Conservation (phyloP, 2,329 filamentous ascomycete species). For the Tolypocladium pustulatum region DNA sequence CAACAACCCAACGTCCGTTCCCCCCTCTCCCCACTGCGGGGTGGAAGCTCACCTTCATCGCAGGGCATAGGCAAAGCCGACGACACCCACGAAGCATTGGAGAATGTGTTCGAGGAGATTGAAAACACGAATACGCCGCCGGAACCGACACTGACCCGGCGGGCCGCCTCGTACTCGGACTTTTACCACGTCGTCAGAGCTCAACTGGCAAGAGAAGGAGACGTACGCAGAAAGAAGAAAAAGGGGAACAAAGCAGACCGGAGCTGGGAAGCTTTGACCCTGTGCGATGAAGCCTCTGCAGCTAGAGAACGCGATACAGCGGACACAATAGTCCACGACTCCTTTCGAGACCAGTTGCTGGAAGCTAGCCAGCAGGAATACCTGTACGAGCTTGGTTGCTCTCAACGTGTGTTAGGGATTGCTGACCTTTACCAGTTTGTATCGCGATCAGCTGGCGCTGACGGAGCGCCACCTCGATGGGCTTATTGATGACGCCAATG, state of each 20-base stretch:
- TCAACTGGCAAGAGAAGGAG: constrained; percentile 41
- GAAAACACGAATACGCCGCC: constrained; percentile 50
- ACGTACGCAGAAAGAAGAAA: constrained; percentile 26
- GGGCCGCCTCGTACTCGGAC: constrained; percentile 67
- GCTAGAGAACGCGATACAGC: constrained; percentile 13
- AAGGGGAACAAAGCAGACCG: constrained; percentile 25
- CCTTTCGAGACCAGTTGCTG: constrained; percentile 56
- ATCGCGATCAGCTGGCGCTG: constrained; percentile 69
- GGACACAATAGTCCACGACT: constrained; percentile 11
- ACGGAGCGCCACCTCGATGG: constrained; percentile 74
- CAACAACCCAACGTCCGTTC: constrained; percentile 51
- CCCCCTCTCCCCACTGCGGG: constrained; percentile 6
- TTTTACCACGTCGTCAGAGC: constrained; percentile 56
- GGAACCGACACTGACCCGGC: constrained; percentile 50
- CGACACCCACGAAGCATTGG: constrained; percentile 44
- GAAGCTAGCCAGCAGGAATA: constrained; percentile 81
- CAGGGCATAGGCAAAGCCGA: constrained; percentile 43
- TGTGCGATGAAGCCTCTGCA: constrained; percentile 12
- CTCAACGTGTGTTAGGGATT: neutral
- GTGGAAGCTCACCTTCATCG: constrained; percentile 13
- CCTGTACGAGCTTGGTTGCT: constrained; percentile 42
- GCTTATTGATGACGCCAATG: constrained; percentile 66
- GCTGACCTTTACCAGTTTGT: constrained; percentile 44
- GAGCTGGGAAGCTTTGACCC: constrained; percentile 40
- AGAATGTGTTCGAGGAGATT: constrained; percentile 46